Base-by-base conservation (phyloP, 371 early-diverging fungal species). In the Globomyces sp. region DNA sequence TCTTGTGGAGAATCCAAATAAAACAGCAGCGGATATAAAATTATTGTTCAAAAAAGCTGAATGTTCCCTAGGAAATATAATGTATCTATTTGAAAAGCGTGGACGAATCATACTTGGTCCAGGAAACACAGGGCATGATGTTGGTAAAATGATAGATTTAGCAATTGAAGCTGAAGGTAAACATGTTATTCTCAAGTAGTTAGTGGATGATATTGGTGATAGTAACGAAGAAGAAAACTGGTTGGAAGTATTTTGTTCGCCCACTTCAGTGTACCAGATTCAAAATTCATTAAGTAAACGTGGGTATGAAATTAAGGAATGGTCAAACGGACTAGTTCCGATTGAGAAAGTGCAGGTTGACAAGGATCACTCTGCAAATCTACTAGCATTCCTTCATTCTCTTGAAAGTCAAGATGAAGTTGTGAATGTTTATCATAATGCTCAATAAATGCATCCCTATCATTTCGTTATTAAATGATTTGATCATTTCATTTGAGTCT, bases 1-100 rank as follows among this genome's bases (percentile, higher is more conserved):
- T 46, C 66, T 87, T 3, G 86, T 87, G 0, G 80, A 85, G 67
- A 87, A 87, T 66, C 80, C 78, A 64, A 85, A 85, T 53, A 79
- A 88, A 39, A 88, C 92, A 0, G 81, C 85, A 34, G 86, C 87
- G 61, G 87, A 83, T 63, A 78, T 91, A 13, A 85, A 87, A 45
- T 82, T 79, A 68, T 74, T 83, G 2, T 77, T 91, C 57, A 87
- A 57, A n/a, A 67, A 78, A 65, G 34, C 69, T 39, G 74, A 69
- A 6, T 72, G 71, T 1, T 41, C 63, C 1, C 41, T 74, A 64
- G 69, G 70, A 58, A 67, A 70, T 1, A 71, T 78, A 4, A 34
- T 49, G 61, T 78, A 75, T 58, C 64, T 75, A 4, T 78, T 78
- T 59, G 52, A 61, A 4, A 61, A 69, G 24, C 53, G 53, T 8